phyloP scores from a whole-genome alignment of 2,329 filamentous ascomycete genomes.

The Teratosphaeria nubilosa region DNA sequence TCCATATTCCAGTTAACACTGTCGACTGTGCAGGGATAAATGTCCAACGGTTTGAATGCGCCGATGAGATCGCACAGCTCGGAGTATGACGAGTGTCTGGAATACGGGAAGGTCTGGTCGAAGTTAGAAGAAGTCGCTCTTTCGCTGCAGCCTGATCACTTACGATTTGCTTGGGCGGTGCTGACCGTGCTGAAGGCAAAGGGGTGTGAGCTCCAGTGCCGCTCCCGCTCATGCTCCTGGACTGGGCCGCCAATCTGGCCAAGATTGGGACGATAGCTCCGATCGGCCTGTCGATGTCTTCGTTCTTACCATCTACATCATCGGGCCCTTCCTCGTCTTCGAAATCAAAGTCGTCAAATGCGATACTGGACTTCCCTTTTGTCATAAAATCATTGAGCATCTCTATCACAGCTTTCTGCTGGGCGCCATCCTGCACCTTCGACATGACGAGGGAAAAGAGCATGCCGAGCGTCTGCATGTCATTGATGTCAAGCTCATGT shows the following conservation, averaged over 20 bases:
- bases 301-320: conserved; percentile 2
- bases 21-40: conserved; percentile 71
- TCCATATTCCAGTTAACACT: conserved; percentile 51
- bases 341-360: conserved; percentile 17
- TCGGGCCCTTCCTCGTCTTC: conserved; percentile 6
- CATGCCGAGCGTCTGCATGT: conserved; percentile 38
- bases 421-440: conserved; percentile 26
- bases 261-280: conserved; percentile 22
- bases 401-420: conserved; percentile 25
- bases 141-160: conserved; percentile 1
- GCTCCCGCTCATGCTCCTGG: conserved; percentile 4
- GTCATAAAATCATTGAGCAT: conserved; percentile 22
- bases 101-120: conserved; percentile 61
- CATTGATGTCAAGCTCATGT: conserved; percentile 53
- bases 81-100: conserved; percentile 75
- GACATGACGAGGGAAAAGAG: conserved; percentile 43
- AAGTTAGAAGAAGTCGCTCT: background rate
- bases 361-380: conserved; percentile 10
- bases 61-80: conserved; percentile 65
- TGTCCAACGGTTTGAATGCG: conserved; percentile 60
- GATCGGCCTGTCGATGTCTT: conserved; percentile 20
- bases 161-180: conserved; percentile 21
- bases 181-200: conserved; percentile 3
- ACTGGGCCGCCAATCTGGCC: conserved; percentile 17
- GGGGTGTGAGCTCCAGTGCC: background rate